Percentiles rank a stretch among this genome's conserved stretches.
Conservation (phyloP, 2,329 filamentous ascomycete genomes). For the Aspergillus piperis region DNA sequence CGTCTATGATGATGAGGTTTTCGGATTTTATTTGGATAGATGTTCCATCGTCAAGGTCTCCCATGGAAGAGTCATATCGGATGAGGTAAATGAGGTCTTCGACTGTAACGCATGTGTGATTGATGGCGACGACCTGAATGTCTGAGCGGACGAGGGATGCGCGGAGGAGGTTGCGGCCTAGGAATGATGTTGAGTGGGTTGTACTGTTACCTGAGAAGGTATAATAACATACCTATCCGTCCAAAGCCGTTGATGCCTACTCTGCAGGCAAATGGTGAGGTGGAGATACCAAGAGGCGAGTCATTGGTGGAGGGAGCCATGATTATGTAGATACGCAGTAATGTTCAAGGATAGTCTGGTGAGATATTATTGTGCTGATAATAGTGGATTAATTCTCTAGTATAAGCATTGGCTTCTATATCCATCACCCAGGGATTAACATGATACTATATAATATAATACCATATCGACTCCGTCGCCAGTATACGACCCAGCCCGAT, state of each 20-base stretch:
- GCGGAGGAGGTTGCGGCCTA: conserved; percentile 65
- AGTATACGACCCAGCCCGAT: neutral
- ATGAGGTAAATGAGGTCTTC: conserved; percentile 34
- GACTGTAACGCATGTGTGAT: conserved; percentile 31
- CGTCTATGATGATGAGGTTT: conserved; percentile 61
- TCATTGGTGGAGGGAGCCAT: neutral
- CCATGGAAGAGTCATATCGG: conserved; percentile 53
- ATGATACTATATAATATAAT: neutral
- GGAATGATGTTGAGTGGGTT: no score
- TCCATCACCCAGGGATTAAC: neutral
- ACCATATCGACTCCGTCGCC: neutral
- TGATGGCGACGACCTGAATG: conserved; percentile 32
- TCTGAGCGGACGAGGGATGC: conserved; percentile 26
- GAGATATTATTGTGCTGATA: neutral
- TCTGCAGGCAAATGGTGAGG: conserved; percentile 49
- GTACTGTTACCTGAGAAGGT: neutral
- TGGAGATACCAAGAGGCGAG: neutral
- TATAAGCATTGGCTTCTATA: neutral
- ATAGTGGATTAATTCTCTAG: neutral
- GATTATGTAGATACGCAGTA: neutral
- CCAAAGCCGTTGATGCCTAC: conserved; percentile 96
- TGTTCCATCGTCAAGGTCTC: conserved; percentile 95
- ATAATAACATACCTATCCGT: conserved; percentile 64
- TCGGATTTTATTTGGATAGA: conserved; percentile 88
- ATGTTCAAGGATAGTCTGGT: neutral